Percentiles rank a stretch among this genome's conserved stretches.
Conservation (phyloP, 2,329 filamentous ascomycete genomes). For the Fusarium penzigii region DNA sequence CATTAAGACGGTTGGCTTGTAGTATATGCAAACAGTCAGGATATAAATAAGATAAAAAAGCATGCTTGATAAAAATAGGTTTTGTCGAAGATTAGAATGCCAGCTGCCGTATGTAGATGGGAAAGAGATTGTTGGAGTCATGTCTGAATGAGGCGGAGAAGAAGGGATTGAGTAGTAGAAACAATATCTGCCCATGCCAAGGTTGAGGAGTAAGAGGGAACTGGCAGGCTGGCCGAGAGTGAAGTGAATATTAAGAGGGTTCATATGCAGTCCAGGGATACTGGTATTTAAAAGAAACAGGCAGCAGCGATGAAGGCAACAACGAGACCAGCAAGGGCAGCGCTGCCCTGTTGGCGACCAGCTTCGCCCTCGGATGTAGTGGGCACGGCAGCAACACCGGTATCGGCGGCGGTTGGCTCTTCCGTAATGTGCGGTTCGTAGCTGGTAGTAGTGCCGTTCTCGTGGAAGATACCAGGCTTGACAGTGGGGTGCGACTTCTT, state of each 20-base stretch:
- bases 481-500: conserved; percentile 19
- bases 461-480: conserved; percentile 54
- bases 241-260: conserved; percentile 13
- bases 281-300: conserved; percentile 43
- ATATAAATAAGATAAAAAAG: conserved; percentile 16
- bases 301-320: conserved; percentile 57
- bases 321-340: conserved; percentile 54
- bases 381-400: conserved; percentile 32
- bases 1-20: conserved; percentile 30
- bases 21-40: conserved; percentile 29
- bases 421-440: conserved; percentile 6
- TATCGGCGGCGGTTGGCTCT: conserved; percentile 25
- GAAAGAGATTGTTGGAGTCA: conserved; percentile 3
- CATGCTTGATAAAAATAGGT: conserved; percentile 17
- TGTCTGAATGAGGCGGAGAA: conserved; percentile 8
- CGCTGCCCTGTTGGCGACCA: conserved; percentile 49
- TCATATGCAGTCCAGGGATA: background rate
- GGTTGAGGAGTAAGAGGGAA: conserved; percentile 3
- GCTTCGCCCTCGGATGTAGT: conserved; percentile 45
- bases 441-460: conserved; percentile 43
- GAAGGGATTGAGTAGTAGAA: conserved; percentile 3
- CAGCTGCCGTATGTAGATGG: conserved; percentile 18
- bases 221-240: conserved; percentile 17
- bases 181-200: conserved; percentile 4
- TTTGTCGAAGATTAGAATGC: conserved; percentile 23